phyloP scores from a whole-genome alignment of 2,329 filamentous ascomycete genomes.

The Neobulgaria alba region DNA sequence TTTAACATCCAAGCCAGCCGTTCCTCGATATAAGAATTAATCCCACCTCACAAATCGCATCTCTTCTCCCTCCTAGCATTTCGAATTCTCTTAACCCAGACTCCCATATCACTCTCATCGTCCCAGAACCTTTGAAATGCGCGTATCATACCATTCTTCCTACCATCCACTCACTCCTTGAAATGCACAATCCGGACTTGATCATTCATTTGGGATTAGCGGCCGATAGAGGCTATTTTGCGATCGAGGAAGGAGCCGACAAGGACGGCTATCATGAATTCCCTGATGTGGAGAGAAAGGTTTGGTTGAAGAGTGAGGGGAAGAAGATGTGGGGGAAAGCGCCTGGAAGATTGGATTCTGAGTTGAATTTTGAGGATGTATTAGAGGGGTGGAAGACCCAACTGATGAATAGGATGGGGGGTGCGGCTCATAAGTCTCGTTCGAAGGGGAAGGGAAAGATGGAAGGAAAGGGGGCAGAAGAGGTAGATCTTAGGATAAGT shows the following conservation, averaged over 20 bases:
- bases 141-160: constrained; percentile 59
- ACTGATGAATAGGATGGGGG: no score
- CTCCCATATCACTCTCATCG: constrained; percentile 39
- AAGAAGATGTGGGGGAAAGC: constrained; percentile 31
- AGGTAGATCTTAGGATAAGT: constrained; percentile 8
- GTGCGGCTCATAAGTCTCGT: not conserved
- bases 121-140: constrained; percentile 57
- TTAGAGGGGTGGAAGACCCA: constrained; percentile 8
- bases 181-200: constrained; percentile 45
- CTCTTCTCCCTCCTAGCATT: constrained; percentile 52
- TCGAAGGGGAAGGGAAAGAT: not conserved
- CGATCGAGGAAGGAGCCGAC: constrained; percentile 59
- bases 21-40: constrained; percentile 43
- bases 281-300: constrained; percentile 52
- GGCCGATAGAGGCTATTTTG: constrained; percentile 52
- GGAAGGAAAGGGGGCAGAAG: not conserved
- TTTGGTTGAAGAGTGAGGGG: constrained; percentile 42
- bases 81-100: no score
- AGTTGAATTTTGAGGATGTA: constrained; percentile 9
- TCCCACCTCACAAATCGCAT: constrained; percentile 69
- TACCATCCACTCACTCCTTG: constrained; percentile 45
- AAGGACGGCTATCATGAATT: constrained; percentile 53
- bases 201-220: constrained; percentile 75
- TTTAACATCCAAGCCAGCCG: not conserved
- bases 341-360: constrained; percentile 9